Conservation (phyloP, 768 basidiomycete genomes). For the Mrakia gelida region DNA sequence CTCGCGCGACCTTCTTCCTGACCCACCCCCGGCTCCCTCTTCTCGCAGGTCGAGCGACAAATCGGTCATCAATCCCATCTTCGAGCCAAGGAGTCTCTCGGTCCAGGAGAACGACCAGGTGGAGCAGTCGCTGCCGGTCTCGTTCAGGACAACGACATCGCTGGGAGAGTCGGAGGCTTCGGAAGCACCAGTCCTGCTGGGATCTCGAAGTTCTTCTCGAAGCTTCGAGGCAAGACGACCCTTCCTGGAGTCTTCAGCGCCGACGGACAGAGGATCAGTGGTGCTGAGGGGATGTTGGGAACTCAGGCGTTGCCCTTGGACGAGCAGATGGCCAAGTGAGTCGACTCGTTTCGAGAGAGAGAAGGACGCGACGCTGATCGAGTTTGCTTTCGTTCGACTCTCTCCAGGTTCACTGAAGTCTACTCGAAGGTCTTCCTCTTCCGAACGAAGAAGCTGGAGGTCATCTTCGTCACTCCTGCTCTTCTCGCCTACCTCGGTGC, state of each 20-base stretch:
- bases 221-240: constrained; percentile 2
- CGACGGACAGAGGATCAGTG: background rate
- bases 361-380: no score
- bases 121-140: background rate
- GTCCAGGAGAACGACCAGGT: constrained; percentile 6
- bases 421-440: constrained; percentile 10
- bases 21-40: no score
- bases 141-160: background rate
- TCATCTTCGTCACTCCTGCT: constrained; percentile 9
- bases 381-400: background rate
- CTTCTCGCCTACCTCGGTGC: constrained; percentile 12
- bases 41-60: constrained; percentile 5
- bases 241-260: background rate
- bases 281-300: background rate
- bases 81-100: constrained; percentile 10
- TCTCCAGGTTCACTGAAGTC: background rate
- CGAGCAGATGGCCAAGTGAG: constrained; percentile 1
- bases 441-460: constrained; percentile 10
- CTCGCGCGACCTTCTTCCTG: no score
- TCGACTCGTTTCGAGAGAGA: no score
- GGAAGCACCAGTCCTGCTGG: background rate
- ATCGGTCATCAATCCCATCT: constrained; percentile 5
- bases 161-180: background rate
- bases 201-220: constrained; percentile 1
- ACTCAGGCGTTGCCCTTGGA: background rate